Evolutionary conservation across 345 rosid species (phyloP), one percentile per base, ranked within the genome.

Genomic region (Populus pruinosa): DNA sequence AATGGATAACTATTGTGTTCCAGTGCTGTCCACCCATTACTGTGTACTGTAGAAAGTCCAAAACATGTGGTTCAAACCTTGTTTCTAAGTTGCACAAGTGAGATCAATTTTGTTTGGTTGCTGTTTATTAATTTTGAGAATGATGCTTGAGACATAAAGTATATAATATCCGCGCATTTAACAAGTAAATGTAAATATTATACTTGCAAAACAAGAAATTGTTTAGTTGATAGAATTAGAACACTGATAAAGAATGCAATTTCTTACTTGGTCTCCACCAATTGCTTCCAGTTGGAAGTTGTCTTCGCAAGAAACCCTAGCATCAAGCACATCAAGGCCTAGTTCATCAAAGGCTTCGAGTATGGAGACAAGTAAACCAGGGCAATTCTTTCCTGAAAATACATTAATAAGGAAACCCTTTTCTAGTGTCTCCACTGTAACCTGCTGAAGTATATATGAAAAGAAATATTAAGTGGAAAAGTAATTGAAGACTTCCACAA

Each of bases 281-380:
- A 86, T 85, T 33, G 95, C 97, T 82, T 94, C 88, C 73, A 94
- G 84, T 64, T 78, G 85, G 69, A 94, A 94, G 14, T 81, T 84
- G 38, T 94, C 94, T 1, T 93, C 82, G 84, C 97, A 94, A 79
- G 97, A 91, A 93, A 85, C 97, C 94, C 95, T 93, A 88, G 98
- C 97, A 82, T 94, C 97, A 20, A 86, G 87, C 76, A 94, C 88
- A 81, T 85, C 86, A 36, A 94, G 93, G 35, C 93, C 90, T 72
- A 93, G 75, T 61, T 93, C 96, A 66, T 95, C 99, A 78, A 95
- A 91, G 63, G 92, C 89, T 87, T 95, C 98, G 36, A 95, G 82
- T 31, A 95, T 81, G 25, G 90, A 86, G 74, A 90, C 97, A 47
- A 95, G 95, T 82, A 93, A 78, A 33, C 97, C 97, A 1, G 92